Base-by-base conservation (phyloP, 2,329 filamentous ascomycete genomes). In the Blumeriella jaapii region DNA sequence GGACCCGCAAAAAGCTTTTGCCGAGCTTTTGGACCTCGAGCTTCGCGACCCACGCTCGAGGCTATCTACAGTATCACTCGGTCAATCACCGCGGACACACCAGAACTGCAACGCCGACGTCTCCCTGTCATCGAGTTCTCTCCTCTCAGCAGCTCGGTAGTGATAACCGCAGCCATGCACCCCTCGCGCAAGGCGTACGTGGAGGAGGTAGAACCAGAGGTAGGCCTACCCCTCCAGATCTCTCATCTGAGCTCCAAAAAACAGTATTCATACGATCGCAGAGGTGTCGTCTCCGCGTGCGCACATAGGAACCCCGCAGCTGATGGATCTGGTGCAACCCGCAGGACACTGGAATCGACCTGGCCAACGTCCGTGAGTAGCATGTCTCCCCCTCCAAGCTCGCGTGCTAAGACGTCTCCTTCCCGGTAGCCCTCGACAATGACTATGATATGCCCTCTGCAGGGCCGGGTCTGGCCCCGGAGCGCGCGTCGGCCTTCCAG, bases 131-230 rank as follows among this genome's bases (percentile, higher is more conserved):
- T 29, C 9, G 5, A 7, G 11, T 9, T 13, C 6, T 33, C 25
- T 22, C 2, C 11, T 27, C 22, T 9, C 15, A n/a, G n/a, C 3
- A 19, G 18, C 11, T 3, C 14, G 3, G 7, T 7, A 2, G 5
- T 5, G 23, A 6, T 9, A n/a, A n/a, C 18, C n/a, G 27, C 29
- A 36, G 31, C 15, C 26, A 47, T 93, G 65, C 89, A 95, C 65
- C 89, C 89, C 39, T 77, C 89, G 58, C 75, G 91, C 47, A 81
- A 89, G 61, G 89, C 89, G 26, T 95, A 93, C 60, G 86, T 96
- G 46, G 89, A 96, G 68, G 89, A 95, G 55, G 77, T 65, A 27
- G 67, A 74, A 55, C 61, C 68, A 34, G 71, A 79, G 65, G 78
- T 82, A 69, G 65, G 71, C 53, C 9, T 25, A 24, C 32, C 31